Evolutionary conservation across 345 rosid species (phyloP).

Genomic region (Brassica cretica): DNA sequence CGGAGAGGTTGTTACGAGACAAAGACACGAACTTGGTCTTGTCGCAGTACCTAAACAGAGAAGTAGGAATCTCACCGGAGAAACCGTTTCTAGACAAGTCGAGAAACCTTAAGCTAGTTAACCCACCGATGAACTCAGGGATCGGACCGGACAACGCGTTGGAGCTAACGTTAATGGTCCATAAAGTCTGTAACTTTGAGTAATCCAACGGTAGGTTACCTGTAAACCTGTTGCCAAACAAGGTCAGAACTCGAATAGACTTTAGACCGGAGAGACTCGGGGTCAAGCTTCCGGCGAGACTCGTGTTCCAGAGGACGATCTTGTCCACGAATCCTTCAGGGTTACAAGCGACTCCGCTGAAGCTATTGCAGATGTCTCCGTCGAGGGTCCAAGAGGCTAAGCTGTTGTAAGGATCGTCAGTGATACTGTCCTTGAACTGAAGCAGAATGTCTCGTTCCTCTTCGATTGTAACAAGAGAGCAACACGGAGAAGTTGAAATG

Average conservation of each 20-base stretch:
- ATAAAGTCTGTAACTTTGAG: constrained; percentile 59
- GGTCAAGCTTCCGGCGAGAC: constrained; percentile 66
- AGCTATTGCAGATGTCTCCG: constrained; percentile 62
- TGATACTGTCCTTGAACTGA: constrained; percentile 72
- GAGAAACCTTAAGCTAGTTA: constrained; percentile 79
- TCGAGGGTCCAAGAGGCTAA: constrained; percentile 65
- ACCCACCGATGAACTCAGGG: constrained; percentile 83
- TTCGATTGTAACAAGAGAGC: constrained; percentile 46
- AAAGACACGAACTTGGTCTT: constrained; percentile 79
- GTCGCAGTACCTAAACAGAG: constrained; percentile 67
- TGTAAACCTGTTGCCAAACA: constrained; percentile 80
- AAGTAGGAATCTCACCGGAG: constrained; percentile 61
- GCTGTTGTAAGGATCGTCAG: constrained; percentile 63
- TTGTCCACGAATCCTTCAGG: constrained; percentile 69
- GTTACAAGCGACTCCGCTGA: constrained; percentile 75
- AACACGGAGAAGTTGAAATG: constrained; percentile 42
- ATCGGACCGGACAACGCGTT: constrained; percentile 85
- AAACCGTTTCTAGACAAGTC: constrained; percentile 85
- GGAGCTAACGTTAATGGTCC: constrained; percentile 94
- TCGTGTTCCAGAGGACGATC: constrained; percentile 86
- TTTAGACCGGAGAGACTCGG: constrained; percentile 73
- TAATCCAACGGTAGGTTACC: constrained; percentile 81
- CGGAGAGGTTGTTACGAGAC: constrained; percentile 69
- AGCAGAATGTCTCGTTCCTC: constrained; percentile 83
- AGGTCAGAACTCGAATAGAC: constrained; percentile 74